Evolutionary conservation across 1,284 basidiomycete genomes (phyloP).

Genomic region (Moesziomyces sp.): DNA sequence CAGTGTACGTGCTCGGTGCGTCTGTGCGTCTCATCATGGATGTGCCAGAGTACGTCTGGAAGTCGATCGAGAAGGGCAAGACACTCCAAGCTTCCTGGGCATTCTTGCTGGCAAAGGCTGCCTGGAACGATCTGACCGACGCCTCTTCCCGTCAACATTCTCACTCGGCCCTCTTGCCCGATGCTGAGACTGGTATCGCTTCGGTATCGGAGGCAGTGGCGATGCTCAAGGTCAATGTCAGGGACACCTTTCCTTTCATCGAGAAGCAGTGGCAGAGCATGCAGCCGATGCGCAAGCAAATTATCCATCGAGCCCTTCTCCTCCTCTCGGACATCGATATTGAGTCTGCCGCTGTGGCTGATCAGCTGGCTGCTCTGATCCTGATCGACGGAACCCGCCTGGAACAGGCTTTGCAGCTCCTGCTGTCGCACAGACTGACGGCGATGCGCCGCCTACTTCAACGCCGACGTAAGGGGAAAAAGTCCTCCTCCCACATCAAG

Average conservation of each 20-base stretch:
- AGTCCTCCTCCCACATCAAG: slow-evolving; percentile 4
- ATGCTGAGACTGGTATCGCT: slow-evolving; percentile 16
- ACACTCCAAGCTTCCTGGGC: slow-evolving; percentile 53
- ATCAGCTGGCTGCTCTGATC: slow-evolving; percentile 43
- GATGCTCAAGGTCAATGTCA: slow-evolving; percentile 38
- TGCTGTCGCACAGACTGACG: slow-evolving; percentile 42
- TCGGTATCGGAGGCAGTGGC: slow-evolving; percentile 28
- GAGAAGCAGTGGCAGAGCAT: slow-evolving; percentile 53
- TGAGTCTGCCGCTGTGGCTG: slow-evolving; percentile 31
- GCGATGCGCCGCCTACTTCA: slow-evolving; percentile 28
- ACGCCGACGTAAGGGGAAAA: slow-evolving; percentile 4
- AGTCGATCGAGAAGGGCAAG: slow-evolving; percentile 54
- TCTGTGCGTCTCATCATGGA: slow-evolving; percentile 54
- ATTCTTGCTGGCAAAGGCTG: slow-evolving; percentile 44
- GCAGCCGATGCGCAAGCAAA: slow-evolving; percentile 54
- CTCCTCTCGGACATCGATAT: slow-evolving; percentile 43
- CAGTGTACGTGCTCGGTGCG: slow-evolving; percentile 46
- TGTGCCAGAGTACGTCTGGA: slow-evolving; percentile 55
- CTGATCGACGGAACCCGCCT: slow-evolving; percentile 38
- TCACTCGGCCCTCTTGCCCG: slow-evolving; percentile 6
- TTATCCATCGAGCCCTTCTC: slow-evolving; percentile 34
- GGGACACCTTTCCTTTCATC: slow-evolving; percentile 51
- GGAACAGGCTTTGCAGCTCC: slow-evolving; percentile 24
- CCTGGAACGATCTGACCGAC: slow-evolving; percentile 44
- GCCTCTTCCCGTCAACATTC: neutral